These are phyloP conservation scores for Chloranthus sessilifolius DNA, from an alignment of 164 flowering plant species.

Conservation along the genomic window DNA sequence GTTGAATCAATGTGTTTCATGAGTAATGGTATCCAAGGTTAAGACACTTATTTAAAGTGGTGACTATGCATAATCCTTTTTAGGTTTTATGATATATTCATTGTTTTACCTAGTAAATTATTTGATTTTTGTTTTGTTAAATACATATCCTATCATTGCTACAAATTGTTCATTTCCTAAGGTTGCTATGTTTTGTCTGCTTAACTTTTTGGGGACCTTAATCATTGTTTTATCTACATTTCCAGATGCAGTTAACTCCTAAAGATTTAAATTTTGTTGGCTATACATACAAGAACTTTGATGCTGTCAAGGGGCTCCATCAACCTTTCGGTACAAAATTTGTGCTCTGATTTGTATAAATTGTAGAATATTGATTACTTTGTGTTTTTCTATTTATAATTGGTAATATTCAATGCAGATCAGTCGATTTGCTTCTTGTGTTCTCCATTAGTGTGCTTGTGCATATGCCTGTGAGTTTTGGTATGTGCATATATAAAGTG, in stretches of 20 bases:
- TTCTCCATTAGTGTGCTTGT: not conserved
- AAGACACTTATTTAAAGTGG: too few species aligned
- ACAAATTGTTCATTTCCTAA: too few species aligned
- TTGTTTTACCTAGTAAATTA: too few species aligned
- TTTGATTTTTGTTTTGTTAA: too few species aligned
- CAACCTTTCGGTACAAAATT: slow-evolving; percentile 37
- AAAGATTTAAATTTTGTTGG: slow-evolving; percentile 85
- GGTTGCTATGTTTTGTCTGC: too few species aligned
- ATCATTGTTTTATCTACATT: slow-evolving; percentile 1
- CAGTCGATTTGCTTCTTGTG: not conserved
- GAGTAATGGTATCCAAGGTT: too few species aligned
- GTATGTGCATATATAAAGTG: not conserved
- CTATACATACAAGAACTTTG: slow-evolving; percentile 84
- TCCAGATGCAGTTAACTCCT: slow-evolving; percentile 55
- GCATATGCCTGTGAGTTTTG: not conserved
- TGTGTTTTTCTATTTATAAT: not conserved
- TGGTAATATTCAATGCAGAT: not conserved
- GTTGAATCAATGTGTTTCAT: too few species aligned
- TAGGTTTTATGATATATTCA: too few species aligned
- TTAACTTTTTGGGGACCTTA: too few species aligned
- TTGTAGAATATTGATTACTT: not conserved
- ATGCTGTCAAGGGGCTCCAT: slow-evolving; percentile 53
- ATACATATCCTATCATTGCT: too few species aligned
- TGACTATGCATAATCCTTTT: too few species aligned
- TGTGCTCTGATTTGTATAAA: not conserved